A percentile compares a stretch with the other conserved stretches of the same genome.
These are phyloP conservation scores for Nevesoporus exiguus DNA, from an alignment of 768 basidiomycete genomes.

Conservation along the genomic window DNA sequence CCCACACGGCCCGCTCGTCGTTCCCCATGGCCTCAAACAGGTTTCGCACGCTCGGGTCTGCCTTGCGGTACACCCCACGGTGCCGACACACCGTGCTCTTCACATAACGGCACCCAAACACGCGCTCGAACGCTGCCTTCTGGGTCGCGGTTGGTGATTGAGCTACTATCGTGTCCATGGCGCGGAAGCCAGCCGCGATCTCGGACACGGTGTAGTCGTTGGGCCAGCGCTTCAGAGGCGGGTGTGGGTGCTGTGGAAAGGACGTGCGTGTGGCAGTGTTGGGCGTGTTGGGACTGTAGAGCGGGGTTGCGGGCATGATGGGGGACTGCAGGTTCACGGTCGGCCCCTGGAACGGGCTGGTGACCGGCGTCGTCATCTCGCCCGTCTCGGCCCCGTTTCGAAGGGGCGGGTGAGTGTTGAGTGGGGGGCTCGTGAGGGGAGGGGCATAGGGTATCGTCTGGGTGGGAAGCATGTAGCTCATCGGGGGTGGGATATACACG, in stretches of 20 bases:
- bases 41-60: slow-evolving; percentile 43
- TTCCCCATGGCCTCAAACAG: slow-evolving; percentile 54
- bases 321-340: slow-evolving; percentile 20
- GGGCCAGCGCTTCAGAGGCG: slow-evolving; percentile 71
- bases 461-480: slow-evolving; percentile 28
- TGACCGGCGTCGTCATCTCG: slow-evolving; percentile 14
- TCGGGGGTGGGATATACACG: slow-evolving; percentile 27
- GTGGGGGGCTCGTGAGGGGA: slow-evolving; percentile 18
- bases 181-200: slow-evolving; percentile 55
- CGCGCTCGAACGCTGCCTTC: slow-evolving; percentile 63
- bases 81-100: slow-evolving; percentile 74
- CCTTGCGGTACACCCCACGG: slow-evolving; percentile 63
- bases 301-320: slow-evolving; percentile 13
- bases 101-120: slow-evolving; percentile 68
- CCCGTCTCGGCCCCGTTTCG: slow-evolving; percentile 13
- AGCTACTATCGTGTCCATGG: slow-evolving; percentile 40
- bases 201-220: slow-evolving; percentile 73
- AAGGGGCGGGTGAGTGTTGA: slow-evolving; percentile 10
- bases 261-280: slow-evolving; percentile 23
- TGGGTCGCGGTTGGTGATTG: slow-evolving; percentile 50
- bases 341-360: slow-evolving; percentile 15
- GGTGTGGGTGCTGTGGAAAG: slow-evolving; percentile 55
- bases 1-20: slow-evolving; percentile 60
- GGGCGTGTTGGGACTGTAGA: slow-evolving; percentile 25
- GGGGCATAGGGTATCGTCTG: slow-evolving; percentile 28